Conservation (phyloP, 2,329 filamentous ascomycete species). For the Fusarium oligoseptatum region DNA sequence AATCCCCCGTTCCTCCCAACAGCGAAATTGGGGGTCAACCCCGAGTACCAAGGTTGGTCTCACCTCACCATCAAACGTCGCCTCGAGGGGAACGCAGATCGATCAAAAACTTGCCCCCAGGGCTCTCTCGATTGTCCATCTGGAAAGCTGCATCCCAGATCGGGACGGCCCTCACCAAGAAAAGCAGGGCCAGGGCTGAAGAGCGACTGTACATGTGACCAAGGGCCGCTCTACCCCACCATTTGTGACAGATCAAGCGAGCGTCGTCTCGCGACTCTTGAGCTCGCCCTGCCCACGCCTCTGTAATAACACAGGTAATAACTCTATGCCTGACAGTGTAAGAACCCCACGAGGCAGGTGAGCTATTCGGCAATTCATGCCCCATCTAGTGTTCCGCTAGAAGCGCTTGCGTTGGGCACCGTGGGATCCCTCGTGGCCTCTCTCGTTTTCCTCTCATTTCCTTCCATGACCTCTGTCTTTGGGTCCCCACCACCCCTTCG, state of each 20-base stretch:
- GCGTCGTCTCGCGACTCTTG: constrained; percentile 19
- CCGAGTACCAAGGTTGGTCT: constrained; percentile 16
- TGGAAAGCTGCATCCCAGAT: constrained; percentile 38
- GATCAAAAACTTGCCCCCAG: constrained; percentile 6
- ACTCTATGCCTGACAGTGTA: constrained; percentile 2
- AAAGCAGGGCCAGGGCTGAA: constrained; percentile 26
- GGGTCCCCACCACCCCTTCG: constrained; percentile 23
- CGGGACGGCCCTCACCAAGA: constrained; percentile 28
- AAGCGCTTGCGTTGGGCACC: constrained; percentile 18
- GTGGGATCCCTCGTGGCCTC: constrained; percentile 13
- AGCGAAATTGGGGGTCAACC: constrained; percentile 11
- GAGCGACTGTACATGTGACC: constrained; percentile 34
- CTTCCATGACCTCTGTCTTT: constrained; percentile 8
- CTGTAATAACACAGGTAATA: constrained; percentile 10
- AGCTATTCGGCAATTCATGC: constrained; percentile 28
- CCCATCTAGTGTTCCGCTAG: constrained; percentile 21
- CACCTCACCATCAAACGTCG: constrained; percentile 12
- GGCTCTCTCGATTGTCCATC: constrained; percentile 30
- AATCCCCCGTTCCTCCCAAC: constrained; percentile 5
- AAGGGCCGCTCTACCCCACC: constrained; percentile 32
- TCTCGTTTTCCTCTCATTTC: constrained; percentile 13
- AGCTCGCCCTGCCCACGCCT: constrained; percentile 8
- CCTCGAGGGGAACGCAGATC: constrained; percentile 23
- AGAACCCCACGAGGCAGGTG: constrained; percentile 26
- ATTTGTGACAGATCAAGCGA: constrained; percentile 35